Evolutionary conservation across 345 rosid genomes (phyloP), one percentile per base, ranked within the genome.

Genomic region (Brassica incana): DNA sequence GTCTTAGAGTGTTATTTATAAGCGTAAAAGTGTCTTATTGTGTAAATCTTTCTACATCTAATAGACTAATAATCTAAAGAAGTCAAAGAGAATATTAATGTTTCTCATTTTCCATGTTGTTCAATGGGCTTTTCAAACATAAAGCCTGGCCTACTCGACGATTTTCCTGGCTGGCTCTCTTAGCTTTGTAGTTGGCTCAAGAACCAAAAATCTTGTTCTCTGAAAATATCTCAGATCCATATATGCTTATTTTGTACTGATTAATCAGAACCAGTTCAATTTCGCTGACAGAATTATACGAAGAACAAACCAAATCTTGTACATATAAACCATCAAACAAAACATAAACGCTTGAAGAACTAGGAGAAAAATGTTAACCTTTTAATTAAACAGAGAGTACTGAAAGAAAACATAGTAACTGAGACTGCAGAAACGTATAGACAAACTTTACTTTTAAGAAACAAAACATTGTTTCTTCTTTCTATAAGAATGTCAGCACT

Each of bases 401-500:
- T 33, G 36, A 33, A 33, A 33, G 36, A 33, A 33, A 33, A 33
- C 32, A 38, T n/a, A 59, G 67, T 9, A 59, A 45, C 45, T 27
- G 32, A 52, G 40, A 58, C 33, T 8, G 65, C 43, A 52, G 32
- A 52, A 62, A 63, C 45, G 60, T 54, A 27, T 65, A 54, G 65
- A 29, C 58, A 71, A 77, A 56, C 23, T 64, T 59, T 78, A 6
- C 35, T 43, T 52, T n/a, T 0, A 29, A 52, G 59, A 52, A 52
- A n/a, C 20, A 52, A 33, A 50, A 52, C 59, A 52, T 52, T 15
- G 60, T 54, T 15, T 15, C 59, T n/a, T 15, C 59, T 52, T 8
- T 11, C 3, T 48, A 43, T 59, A 68, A 35, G 9, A 50, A 27
- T 64, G 77, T 86, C 85, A 90, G 77, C 91, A 85, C 82, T 78